Evolutionary conservation across 768 basidiomycete species (phyloP), one percentile per base, ranked within the genome.

Genomic region (Rhizopogon vinicolor): DNA sequence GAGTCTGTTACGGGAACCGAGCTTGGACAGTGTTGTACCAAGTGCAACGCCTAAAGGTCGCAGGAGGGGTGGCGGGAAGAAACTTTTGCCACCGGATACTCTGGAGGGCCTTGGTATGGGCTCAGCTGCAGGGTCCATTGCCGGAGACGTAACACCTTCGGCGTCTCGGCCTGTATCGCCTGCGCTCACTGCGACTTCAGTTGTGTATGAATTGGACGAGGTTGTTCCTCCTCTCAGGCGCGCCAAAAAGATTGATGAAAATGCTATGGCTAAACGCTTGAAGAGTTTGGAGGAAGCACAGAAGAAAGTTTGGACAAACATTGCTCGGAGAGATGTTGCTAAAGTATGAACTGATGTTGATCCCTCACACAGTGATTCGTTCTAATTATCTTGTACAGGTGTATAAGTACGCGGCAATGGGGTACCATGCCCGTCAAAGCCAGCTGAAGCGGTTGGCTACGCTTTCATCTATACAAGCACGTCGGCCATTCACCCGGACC

Each of bases 241-340:
- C 63, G 89, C 89, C 5, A 90, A 88, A 68, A 89, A 86, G 67
- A 74, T 89, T 2, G 91, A 92, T 53, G 87, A 87, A 44, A 73
- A 69, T 54, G 78, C 82, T 3, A 87, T 89, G 79, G 68, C 81
- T 25, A 91, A 91, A 65, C 83, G 91, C 41, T 76, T 92, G 55
- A 86, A 85, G 68, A 77, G 83, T 6, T 67, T 93, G 31, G 92
- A 93, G 65, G 93, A 93, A 61, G 77, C 87, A 0, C 93, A 94
- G 72, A 79, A 82, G 55, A 93, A 92, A 71, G 87, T 93, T 8
- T 96, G 93, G 93, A 86, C 85, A 19, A 91, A 86, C 62, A 93
- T 96, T 48, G 93, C 91, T 1, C 78, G 83, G 59, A 78, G 84
- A 61, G 93, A 95, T 62, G 83, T 95, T 45, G 85, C 86, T 29